Evolutionary conservation across 805 yeast species (phyloP), one percentile per base, ranked within the genome.

Genomic region (Candida montana): DNA sequence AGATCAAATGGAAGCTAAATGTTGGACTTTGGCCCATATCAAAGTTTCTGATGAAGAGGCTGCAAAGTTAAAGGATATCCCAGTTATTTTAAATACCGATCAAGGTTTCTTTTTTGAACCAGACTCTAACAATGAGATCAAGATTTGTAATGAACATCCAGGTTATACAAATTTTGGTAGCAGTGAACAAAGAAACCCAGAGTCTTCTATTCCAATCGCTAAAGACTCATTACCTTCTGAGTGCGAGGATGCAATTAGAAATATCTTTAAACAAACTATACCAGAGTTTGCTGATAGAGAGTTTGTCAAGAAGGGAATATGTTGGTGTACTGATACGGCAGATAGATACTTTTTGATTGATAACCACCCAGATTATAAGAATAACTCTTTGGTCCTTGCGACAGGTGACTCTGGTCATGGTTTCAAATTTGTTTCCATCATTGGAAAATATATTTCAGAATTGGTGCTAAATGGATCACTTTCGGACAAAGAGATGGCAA

Each of bases 31-130:
- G 17, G 66, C 58, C 13, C 69, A 64, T 44, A 57, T 63, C 8
- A 50, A 56, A 48, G 41, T 64, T 9, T 46, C 61, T 2, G 51
- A 48, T 2, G 56, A 53, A 18, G 65, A 64, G 41, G 59, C 61
- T 12, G 33, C 39, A 9, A 18, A 35, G 7, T 45, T 60, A 19
- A 62, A 50, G 45, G 45, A 48, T 24, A 41, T 51, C 12, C 69
- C 68, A 3, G 66, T 64, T 9, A 47, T 64, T 24, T 47, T 62
- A 18, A 62, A 62, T 36, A 33, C 52, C 16, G 67, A 63, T 16
- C 48, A 51, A 33, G 70, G 70, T 3, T 65, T 64, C 51, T 57
- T 64, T 27, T 64, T 65, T 45, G 68, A 64, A 39, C 65, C 68
- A n/a, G 67, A 60, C 45, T 8, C 17, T 9, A 50, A 60, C 30